Evolutionary conservation across 345 rosid genomes (phyloP), one percentile per base, ranked within the genome.

Genomic region (Abelmoschus esculentus): DNA sequence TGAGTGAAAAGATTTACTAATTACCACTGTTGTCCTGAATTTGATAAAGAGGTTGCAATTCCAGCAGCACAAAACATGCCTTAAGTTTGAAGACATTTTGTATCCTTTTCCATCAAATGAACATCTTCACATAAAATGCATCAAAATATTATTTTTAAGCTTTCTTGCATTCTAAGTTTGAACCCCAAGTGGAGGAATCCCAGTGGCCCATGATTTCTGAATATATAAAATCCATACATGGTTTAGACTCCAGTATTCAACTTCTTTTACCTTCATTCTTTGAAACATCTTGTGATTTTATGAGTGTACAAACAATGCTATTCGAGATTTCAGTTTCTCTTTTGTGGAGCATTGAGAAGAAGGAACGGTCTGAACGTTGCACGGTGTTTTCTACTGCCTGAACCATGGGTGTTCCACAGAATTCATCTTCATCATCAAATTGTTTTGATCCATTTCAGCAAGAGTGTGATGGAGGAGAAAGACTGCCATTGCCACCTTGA

Each of bases 11-110:
- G 3, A 65, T n/a, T n/a, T 14, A 56, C 77, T 73, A 54, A 91
- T 28, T 31, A 55, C 99, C 99, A 95, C 80, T 95, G 98, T 38
- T 88, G 71, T 67, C 87, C 87, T 3, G 96, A 88, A 40, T 84
- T 76, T 73, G 72, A 85, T 76, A 85, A 78, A 49, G 98, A 90
- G 54, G 93, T 81, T 22, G 89, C 81, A 74, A 95, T 89, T 73
- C 98, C 99, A 76, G 85, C 84, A 5, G 82, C 71, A 70, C 76
- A 50, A 2, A 91, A 70, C 44, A 95, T 86, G 70, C 90, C 93
- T n/a, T 97, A 90, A 65, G 72, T n/a, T 60, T 80, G 36, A 61
- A 95, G 84, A 68, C 89, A 81, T 76, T 34, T 75, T 63, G 61
- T 66, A 1, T 88, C 87, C 61, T 77, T 87, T 84, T 85, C 83